These are phyloP conservation scores for Globisporangium irregulare DNA, from an alignment of 352 stramenopile species.

Conservation along the genomic window DNA sequence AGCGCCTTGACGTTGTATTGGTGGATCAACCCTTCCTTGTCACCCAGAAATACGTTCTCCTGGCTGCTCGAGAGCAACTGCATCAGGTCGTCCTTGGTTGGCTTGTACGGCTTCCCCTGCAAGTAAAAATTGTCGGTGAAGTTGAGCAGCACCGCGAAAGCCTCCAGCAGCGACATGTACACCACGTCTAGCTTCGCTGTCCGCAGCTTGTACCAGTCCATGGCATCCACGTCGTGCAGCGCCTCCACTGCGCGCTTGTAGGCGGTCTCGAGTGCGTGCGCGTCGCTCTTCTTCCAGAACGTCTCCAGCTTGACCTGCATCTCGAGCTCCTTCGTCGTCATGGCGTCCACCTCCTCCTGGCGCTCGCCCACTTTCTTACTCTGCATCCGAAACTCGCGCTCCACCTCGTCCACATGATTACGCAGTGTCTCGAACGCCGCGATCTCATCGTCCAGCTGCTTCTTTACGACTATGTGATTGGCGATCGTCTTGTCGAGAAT, in stretches of 20 bases:
- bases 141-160: constrained; percentile 63
- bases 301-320: constrained; percentile 79
- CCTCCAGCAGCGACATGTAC: constrained; percentile 61
- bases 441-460: constrained; percentile 23
- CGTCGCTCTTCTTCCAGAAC: constrained; percentile 67
- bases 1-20: constrained; percentile 74
- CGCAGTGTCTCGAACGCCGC: constrained; percentile 38
- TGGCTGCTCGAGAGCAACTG: constrained; percentile 68
- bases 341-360: constrained; percentile 37
- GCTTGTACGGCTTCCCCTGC: constrained; percentile 33
- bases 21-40: constrained; percentile 79
- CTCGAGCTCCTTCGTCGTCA: constrained; percentile 49
- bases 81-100: constrained; percentile 58
- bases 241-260: constrained; percentile 65
- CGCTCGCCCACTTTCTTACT: constrained; percentile 27
- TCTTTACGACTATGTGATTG: constrained; percentile 32
- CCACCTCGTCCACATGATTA: constrained; percentile 49
- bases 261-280: constrained; percentile 41
- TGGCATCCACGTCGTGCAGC: constrained; percentile 44
- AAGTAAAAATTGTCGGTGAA: constrained; percentile 74
- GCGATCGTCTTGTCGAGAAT: constrained; percentile 54
- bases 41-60: constrained; percentile 79
- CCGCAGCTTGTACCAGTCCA: constrained; percentile 78
- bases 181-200: constrained; percentile 55
- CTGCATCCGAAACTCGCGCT: constrained; percentile 41